Evolutionary conservation across 371 early-diverging fungal genomes (phyloP), one percentile per base, ranked within the genome.

Genomic region (Rhizomucor pusillus): DNA sequence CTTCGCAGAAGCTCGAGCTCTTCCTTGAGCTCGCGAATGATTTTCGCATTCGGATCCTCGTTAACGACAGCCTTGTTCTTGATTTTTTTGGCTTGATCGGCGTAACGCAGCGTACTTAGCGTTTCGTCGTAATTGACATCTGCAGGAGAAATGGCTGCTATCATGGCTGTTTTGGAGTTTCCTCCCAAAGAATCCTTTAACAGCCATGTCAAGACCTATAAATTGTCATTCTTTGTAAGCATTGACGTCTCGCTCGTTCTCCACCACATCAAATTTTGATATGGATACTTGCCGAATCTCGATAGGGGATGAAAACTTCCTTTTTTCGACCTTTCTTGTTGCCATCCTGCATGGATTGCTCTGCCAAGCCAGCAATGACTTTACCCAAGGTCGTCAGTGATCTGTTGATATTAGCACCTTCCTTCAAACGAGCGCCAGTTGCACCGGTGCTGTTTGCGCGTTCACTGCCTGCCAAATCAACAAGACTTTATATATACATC

Each of bases 401-500:
- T 63, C 88, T 89, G 80, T 99, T 99, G 67, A 99, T 99, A 56
- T 94, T 91, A 23, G 95, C 94, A n/a, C 99, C 99, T 78, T 99
- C 99, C 67, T 97, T 97, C 18, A 99, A 72, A 10, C 99, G 84
- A n/a, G 79, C 80, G 14, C 99, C 99, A 16, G 94, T 92, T 3
- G 97, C 97, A 40, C 97, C 94, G 0, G 99, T 99, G 45, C 93
- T 87, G 45, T 92, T 88, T 18, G 95, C 92, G 23, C 99, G 84
- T 74, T 99, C 99, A 59, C 94, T 93, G 48, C 99, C 98, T 9
- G 98, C 99, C 47, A 92, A 69, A 77, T 92, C 93, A 1, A 92
- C 91, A 45, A 92, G 71, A 72, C 89, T 90, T 50, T 12, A 22
- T 14, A 29, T 33, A 9, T 23, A 29, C 11, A 29, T 11, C 35